phyloP scores from a whole-genome alignment of 2,329 filamentous ascomycete genomes.

The Cladosporium oxysporum region DNA sequence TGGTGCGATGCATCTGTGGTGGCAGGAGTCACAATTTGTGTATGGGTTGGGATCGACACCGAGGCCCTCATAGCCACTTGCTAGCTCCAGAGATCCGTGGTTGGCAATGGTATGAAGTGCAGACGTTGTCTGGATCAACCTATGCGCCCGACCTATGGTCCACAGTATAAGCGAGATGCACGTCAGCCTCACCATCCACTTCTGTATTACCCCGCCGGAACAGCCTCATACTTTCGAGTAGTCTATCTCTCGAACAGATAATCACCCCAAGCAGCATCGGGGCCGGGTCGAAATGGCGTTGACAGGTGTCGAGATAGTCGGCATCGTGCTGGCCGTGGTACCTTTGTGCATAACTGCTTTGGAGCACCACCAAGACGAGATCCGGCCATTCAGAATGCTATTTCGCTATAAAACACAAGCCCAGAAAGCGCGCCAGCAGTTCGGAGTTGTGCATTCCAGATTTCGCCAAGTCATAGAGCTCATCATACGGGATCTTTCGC shows the following conservation, averaged over 20 bases:
- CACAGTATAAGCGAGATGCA: neutral
- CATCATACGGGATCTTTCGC: neutral
- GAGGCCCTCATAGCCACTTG: neutral
- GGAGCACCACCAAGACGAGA: neutral
- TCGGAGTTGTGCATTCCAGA: neutral
- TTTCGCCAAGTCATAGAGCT: neutral
- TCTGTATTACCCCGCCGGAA: neutral
- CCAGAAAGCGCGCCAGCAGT: neutral
- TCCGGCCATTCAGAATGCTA: neutral
- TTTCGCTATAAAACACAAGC: neutral
- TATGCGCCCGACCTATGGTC: neutral
- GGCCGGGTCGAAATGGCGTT: neutral
- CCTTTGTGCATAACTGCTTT: neutral
- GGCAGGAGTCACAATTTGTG: neutral
- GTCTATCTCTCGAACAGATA: neutral
- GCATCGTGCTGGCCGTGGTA: constrained; percentile 6
- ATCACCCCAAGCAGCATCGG: neutral
- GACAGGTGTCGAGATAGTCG: constrained; percentile 5
- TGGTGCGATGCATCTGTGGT: neutral
- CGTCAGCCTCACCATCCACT: neutral
- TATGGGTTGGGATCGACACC: neutral
- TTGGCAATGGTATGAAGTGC: neutral
- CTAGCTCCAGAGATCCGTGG: neutral
- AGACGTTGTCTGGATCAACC: neutral
- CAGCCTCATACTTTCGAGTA: neutral